A percentile compares a stretch with the other conserved stretches of the same genome.
These are phyloP conservation scores for Phytopythium litorale DNA, from an alignment of 352 stramenopile species.

Conservation along the genomic window DNA sequence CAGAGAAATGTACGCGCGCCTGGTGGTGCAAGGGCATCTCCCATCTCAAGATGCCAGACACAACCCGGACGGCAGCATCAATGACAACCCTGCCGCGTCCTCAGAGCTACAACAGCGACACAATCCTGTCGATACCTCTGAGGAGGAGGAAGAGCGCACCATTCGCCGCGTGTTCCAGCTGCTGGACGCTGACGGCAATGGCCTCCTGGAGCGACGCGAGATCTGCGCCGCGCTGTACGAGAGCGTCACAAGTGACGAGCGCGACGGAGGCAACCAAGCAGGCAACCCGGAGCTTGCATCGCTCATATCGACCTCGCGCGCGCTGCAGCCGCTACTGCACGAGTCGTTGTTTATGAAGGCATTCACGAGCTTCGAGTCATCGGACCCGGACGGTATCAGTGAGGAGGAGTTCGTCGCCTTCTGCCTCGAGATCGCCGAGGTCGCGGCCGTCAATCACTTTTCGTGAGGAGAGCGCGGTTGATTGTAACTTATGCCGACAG, in stretches of 20 bases:
- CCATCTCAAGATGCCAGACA: background rate
- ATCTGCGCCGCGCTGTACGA: slow-evolving; percentile 41
- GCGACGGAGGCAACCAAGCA: background rate
- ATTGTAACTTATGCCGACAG: background rate
- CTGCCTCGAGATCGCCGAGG: slow-evolving; percentile 57
- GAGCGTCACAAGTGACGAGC: slow-evolving; percentile 7
- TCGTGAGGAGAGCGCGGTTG: background rate
- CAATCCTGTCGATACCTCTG: background rate
- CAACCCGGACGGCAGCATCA: background rate
- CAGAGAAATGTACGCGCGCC: slow-evolving; percentile 35
- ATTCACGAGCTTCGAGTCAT: slow-evolving; percentile 54
- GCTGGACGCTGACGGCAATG: slow-evolving; percentile 56
- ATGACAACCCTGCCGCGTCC: background rate
- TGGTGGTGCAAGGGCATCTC: slow-evolving; percentile 38
- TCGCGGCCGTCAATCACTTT: slow-evolving; percentile 26
- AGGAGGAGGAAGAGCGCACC: slow-evolving; percentile 37
- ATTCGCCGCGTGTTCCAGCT: slow-evolving; percentile 52
- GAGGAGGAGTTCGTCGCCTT: slow-evolving; percentile 75
- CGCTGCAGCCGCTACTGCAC: slow-evolving; percentile 55
- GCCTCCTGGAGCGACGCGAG: slow-evolving; percentile 58
- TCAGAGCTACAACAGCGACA: background rate
- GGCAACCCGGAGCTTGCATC: slow-evolving; percentile 14
- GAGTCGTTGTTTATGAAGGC: slow-evolving; percentile 59
- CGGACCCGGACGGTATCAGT: slow-evolving; percentile 53
- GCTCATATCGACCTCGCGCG: slow-evolving; percentile 40